These are phyloP conservation scores for Myxozyma melibiosi DNA, from an alignment of 805 yeast species.

Conservation along the genomic window DNA sequence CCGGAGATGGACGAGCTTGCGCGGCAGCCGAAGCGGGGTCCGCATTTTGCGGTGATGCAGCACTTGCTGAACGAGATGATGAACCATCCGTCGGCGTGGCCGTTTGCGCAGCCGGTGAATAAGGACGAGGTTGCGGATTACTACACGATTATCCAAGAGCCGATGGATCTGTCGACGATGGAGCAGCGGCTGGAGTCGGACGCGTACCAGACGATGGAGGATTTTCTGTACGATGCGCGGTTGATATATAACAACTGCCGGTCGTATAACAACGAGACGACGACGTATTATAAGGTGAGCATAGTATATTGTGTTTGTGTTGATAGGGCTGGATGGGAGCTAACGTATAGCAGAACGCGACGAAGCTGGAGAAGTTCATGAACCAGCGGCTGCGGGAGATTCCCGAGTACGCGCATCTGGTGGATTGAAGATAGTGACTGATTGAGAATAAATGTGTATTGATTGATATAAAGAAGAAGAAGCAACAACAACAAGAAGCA, in stretches of 20 bases:
- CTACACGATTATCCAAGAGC: constrained; percentile 93
- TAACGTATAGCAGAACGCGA: constrained; percentile 61
- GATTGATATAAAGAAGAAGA: no score
- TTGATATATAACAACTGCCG: constrained; percentile 90
- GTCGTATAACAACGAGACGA: constrained; percentile 87
- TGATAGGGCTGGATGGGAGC: neutral
- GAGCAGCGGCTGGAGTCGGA: constrained; percentile 90
- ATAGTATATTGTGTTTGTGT: neutral
- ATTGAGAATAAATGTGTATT: no score
- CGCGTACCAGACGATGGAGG: constrained; percentile 86
- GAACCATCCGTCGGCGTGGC: constrained; percentile 98
- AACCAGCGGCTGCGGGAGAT: constrained; percentile 77
- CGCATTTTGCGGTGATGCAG: constrained; percentile 93
- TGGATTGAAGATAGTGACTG: constrained; percentile 53
- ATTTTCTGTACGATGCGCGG: constrained; percentile 84
- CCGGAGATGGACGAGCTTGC: constrained; percentile 98
- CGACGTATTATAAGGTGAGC: constrained; percentile 76
- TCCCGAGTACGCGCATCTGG: constrained; percentile 85
- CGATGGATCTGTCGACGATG: constrained; percentile 94
- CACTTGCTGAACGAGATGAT: constrained; percentile 84
- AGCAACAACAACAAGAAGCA: neutral
- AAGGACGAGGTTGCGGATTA: constrained; percentile 92
- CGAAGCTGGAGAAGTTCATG: constrained; percentile 87
- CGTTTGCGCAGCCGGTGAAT: constrained; percentile 90
- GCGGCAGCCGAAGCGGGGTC: constrained; percentile 89